Evolutionary conservation across 495 filamentous ascomycete genomes (phyloP), one percentile per base, ranked within the genome.

Genomic region (Tuber calosporum): DNA sequence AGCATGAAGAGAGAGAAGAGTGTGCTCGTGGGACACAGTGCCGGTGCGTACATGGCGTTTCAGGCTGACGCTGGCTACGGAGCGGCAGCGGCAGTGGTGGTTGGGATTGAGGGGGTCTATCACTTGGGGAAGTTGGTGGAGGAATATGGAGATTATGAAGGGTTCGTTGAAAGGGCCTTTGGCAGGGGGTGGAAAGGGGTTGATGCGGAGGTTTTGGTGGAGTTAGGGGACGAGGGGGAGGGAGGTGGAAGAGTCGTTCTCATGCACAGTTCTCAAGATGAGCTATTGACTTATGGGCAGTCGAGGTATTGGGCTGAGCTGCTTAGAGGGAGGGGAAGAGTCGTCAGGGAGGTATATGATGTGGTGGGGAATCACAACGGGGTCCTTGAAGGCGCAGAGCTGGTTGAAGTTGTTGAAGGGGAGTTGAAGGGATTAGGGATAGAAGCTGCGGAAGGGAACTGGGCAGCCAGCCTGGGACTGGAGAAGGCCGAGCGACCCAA

Each of bases 21-120:
- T 78, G 80, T 94, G 9, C 85, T 97, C 0, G 84, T 88, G 1
- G 93, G 93, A 0, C 93, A 97, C 81, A 90, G 87, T 58, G 90
- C 89, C 62, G 93, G 93, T 19, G 93, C 87, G 0, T 90, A 89
- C 0, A 82, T 97, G 19, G 89, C 89, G 0, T 88, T 92, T 75
- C 91, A 95, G 82, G 77, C 87, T 8, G 53, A 79, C 82, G 66
- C 78, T 83, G 8, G 22, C 73, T 58, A 66, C 72, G 74, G 72
- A 84, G 75, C 75, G 20, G 45, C 68, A 39, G 71, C 72, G 66
- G 67, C 67, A 19, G 66, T 72, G 8, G 83, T 93, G 1, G 83
- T 91, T 5, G 87, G 89, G 5, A 78, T 92, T 9, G 86, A 84
- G 41, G 90, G 90, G 0, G 87, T 92, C 7, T 93, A 93, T 77